Percentiles rank a stretch among this genome's conserved stretches.
phyloP scores from a whole-genome alignment of 192 early-diverging fungal genomes.

The Diversispora eburnea region DNA sequence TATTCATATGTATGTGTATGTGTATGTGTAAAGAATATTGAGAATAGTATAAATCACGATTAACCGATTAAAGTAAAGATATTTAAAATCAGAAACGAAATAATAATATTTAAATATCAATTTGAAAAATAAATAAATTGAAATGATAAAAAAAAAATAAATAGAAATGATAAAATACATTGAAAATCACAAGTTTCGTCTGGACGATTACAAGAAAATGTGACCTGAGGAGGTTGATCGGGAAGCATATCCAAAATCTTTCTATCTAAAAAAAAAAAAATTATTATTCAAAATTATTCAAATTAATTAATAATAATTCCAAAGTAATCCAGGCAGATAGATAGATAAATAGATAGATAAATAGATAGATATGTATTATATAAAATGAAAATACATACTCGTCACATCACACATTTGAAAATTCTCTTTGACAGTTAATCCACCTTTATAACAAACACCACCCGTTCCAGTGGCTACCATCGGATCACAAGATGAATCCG shows the following conservation, averaged over 20 bases:
- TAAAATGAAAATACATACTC: conserved; percentile 45
- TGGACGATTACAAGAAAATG: conserved; percentile 64
- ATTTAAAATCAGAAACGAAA: not conserved
- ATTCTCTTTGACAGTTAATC: conserved; percentile 63
- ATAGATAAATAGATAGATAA: not conserved
- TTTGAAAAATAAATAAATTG: conserved; percentile 1
- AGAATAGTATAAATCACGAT: not conserved
- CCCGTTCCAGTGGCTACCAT: conserved; percentile 65
- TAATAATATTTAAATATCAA: not conserved
- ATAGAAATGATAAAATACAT: conserved; percentile 47
- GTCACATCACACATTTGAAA: conserved; percentile 73
- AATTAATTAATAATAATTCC: too few relatives aligned
- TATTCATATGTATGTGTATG: too few relatives aligned
- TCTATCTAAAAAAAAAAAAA: conserved; percentile 36
- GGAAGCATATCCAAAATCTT: conserved; percentile 59
- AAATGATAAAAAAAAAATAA: conserved; percentile 10
- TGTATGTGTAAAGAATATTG: not conserved
- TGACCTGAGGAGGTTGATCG: conserved; percentile 72
- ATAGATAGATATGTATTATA: not conserved
- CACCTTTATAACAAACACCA: conserved; percentile 74
- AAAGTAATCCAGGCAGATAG: not conserved
- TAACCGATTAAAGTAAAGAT: not conserved
- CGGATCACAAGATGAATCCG: conserved; percentile 61
- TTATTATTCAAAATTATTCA: too few relatives aligned
- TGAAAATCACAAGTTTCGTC: conserved; percentile 66